These are phyloP conservation scores for Pavlovales sp. DNA, from an alignment of 208 protist genomes.

Conservation along the genomic window DNA sequence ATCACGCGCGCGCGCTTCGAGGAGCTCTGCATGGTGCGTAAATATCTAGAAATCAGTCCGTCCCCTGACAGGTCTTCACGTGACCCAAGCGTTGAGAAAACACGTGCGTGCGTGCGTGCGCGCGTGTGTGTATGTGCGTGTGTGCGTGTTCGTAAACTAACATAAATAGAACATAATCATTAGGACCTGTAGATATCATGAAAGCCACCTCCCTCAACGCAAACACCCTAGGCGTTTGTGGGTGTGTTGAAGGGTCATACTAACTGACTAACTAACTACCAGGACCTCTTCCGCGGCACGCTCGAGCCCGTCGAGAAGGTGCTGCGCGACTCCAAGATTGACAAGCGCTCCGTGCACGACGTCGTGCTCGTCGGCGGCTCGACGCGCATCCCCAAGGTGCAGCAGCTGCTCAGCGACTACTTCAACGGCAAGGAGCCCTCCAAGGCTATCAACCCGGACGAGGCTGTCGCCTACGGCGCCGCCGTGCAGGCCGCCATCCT, in stretches of 20 bases:
- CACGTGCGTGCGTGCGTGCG: no score
- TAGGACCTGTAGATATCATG: no score
- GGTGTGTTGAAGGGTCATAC: no score
- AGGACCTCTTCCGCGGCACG: slow-evolving; percentile 75
- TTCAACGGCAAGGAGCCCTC: slow-evolving; percentile 63
- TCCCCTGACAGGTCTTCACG: no score
- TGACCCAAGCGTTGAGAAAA: no score
- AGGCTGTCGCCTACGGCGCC: slow-evolving; percentile 74
- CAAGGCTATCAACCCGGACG: slow-evolving; percentile 71
- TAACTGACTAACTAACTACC: no score
- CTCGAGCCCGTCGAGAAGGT: slow-evolving; percentile 74
- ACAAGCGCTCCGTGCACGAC: slow-evolving; percentile 76
- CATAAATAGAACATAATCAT: no score
- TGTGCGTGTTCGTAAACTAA: no score
- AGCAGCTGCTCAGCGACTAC: slow-evolving; percentile 57
- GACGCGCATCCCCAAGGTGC: slow-evolving; percentile 80
- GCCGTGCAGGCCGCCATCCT: slow-evolving; percentile 94
- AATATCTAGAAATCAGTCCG: no score
- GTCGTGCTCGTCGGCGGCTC: slow-evolving; percentile 84
- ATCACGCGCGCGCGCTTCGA: slow-evolving; percentile 75
- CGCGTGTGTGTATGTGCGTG: no score
- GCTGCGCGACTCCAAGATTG: slow-evolving; percentile 75
- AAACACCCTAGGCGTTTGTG: no score
- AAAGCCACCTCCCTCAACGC: no score
- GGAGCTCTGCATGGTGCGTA: slow-evolving; percentile 65